phyloP scores from a whole-genome alignment of 2,329 filamentous ascomycete genomes.

The Gnomoniopsis smithogilvyi region DNA sequence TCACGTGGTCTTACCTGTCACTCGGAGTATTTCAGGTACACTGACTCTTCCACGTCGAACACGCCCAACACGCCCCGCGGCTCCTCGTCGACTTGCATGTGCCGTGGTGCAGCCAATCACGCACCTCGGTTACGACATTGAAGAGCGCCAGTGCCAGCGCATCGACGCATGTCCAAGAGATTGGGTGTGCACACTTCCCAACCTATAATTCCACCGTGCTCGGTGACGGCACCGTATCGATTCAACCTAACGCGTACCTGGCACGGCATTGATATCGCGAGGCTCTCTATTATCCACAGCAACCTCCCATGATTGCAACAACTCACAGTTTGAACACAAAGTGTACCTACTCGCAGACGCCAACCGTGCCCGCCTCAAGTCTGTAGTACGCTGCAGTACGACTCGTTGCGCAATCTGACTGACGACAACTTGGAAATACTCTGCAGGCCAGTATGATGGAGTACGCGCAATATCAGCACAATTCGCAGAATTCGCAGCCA shows the following conservation, averaged over 20 bases:
- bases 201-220: conserved; percentile 41
- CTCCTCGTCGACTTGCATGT: conserved; percentile 56
- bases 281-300: conserved; percentile 28
- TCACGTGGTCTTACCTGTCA: conserved; percentile 43
- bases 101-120: conserved; percentile 52
- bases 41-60: conserved; percentile 32
- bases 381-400: no score
- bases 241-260: conserved; percentile 41
- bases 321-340: neutral
- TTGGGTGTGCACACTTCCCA: conserved; percentile 46
- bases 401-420: neutral
- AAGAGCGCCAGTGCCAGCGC: conserved; percentile 60
- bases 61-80: conserved; percentile 33
- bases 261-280: conserved; percentile 36
- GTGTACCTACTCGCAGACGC: neutral
- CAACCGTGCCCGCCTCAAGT: neutral
- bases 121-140: conserved; percentile 49
- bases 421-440: neutral
- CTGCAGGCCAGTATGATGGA: conserved; percentile 60
- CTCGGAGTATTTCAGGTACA: conserved; percentile 29
- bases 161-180: conserved; percentile 59
- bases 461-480: conserved; percentile 70
- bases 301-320: neutral
- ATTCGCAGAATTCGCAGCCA: conserved; percentile 59
- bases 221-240: conserved; percentile 35